Conservation (phyloP, 176 grass and related monocot species). For the Saccharum officinarum region DNA sequence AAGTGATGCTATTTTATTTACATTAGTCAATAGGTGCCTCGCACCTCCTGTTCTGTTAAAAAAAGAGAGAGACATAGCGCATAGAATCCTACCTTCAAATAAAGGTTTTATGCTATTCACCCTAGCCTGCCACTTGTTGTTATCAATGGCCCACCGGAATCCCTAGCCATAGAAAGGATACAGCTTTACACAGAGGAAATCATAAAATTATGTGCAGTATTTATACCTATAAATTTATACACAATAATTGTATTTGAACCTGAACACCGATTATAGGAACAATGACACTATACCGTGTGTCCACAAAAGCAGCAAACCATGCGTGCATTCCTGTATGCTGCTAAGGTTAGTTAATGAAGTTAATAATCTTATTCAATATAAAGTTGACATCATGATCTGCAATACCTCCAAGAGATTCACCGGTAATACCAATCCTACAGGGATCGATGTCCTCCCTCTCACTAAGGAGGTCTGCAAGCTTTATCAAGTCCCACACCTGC, state of each 20-base stretch:
- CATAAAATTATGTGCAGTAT: neutral
- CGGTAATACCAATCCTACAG: slow-evolving; percentile 79
- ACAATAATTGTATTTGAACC: slow-evolving; percentile 37
- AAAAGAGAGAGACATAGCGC: neutral
- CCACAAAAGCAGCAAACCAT: slow-evolving; percentile 85
- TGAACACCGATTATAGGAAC: slow-evolving; percentile 95
- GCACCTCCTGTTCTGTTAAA: neutral
- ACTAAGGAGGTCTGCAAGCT: slow-evolving; percentile 79
- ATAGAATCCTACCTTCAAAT: slow-evolving; percentile 74
- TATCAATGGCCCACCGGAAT: slow-evolving; percentile 90
- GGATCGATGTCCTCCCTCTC: slow-evolving; percentile 75
- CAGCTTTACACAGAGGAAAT: slow-evolving; percentile 14
- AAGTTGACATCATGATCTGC: neutral
- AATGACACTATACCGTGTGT: slow-evolving; percentile 65
- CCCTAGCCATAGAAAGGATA: slow-evolving; percentile 47
- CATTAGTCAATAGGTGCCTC: neutral
- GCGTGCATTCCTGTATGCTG: slow-evolving; percentile 85
- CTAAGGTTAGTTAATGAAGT: slow-evolving; percentile 16
- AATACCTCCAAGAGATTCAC: slow-evolving; percentile 97
- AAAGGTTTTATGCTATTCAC: slow-evolving; percentile 76
- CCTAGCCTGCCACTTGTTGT: slow-evolving; percentile 84
- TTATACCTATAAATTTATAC: neutral
- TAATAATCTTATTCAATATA: slow-evolving; percentile 18
- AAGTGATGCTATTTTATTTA: neutral
- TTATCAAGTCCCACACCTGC: slow-evolving; percentile 97